Base-by-base conservation (phyloP, 2,329 filamentous ascomycete species). In the Graphilbum fragrans region DNA sequence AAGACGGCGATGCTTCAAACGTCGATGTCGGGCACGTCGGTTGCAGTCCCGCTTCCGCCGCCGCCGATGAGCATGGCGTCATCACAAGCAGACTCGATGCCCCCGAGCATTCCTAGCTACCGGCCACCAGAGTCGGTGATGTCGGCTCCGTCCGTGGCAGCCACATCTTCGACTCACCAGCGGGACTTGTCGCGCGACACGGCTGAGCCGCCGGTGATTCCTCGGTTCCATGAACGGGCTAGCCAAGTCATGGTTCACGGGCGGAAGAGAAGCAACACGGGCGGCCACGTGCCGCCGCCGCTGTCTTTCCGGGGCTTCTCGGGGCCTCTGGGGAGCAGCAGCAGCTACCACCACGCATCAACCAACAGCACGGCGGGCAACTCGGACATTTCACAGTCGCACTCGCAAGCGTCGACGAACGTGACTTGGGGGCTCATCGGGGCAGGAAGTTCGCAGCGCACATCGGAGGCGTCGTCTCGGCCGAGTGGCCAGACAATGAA, bases 181-280 rank as follows among this genome's bases (percentile, higher is more conserved):
- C 63, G 72, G 4, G 71, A 72, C 35, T 59, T 56, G 33, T 80
- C 65, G 19, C 57, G 65, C 35, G 77, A 81, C 33, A 71, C 77
- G 16, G 83, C 83, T 1, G 79, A 83, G 48, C 80, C 84, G 31
- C 84, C 84, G 0, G 65, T 74, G 45, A 80, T 88, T 36, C 80
- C 80, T 3, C 77, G 83, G 5, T 84, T 83, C 61, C 66, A 71
- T 45, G 49, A 51, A 17, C 46, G 74, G 16, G 67, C 67, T 8
- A 63, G 60, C 46, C 62, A 64, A 25, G 56, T 54, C 4, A 55
- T 60, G 36, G 57, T 69, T 0, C 88, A 95, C 57, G 78, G 78
- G 7, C 81, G 90, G 45, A 94, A 93, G 64, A 74, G 88, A 47
- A 94, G 87, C 64, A 93, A 90, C 55, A 94, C 88, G 0, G 84